Percentiles rank a stretch among this genome's conserved stretches.
phyloP scores from a whole-genome alignment of 1,284 basidiomycete genomes.

The Phlebopus sp. region DNA sequence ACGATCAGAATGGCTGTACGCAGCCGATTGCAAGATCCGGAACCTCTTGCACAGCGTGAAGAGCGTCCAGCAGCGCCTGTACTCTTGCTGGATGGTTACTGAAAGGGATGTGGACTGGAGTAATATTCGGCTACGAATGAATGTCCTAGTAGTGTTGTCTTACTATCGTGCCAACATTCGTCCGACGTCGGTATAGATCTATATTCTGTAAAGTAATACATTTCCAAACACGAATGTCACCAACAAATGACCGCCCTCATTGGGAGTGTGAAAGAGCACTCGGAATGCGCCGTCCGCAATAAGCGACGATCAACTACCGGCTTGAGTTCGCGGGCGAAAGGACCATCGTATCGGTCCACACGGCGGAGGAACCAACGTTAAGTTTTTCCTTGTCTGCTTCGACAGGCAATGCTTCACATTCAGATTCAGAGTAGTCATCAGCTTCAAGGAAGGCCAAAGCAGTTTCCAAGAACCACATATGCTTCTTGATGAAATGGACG shows the following conservation, averaged over 20 bases:
- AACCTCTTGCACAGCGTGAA: constrained; percentile 28
- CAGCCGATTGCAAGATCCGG: constrained; percentile 27
- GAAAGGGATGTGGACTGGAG: neutral
- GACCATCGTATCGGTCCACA: constrained; percentile 29
- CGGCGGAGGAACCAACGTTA: constrained; percentile 22
- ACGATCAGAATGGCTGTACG: constrained; percentile 56
- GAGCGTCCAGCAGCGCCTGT: constrained; percentile 9
- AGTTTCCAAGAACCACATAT: constrained; percentile 95
- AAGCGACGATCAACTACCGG: constrained; percentile 7
- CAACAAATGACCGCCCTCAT: constrained; percentile 20
- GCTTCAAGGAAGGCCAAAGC: constrained; percentile 83
- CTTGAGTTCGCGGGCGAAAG: constrained; percentile 18
- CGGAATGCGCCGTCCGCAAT: neutral
- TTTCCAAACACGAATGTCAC: constrained; percentile 12
- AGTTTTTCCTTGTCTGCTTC: constrained; percentile 8
- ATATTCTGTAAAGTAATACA: constrained; percentile 10
- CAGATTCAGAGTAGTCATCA: constrained; percentile 51
- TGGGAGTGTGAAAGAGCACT: neutral
- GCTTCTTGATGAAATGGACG: constrained; percentile 96
- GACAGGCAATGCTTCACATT: constrained; percentile 18
- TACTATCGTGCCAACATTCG: neutral
- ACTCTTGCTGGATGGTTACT: constrained; percentile 35
- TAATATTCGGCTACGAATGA: neutral
- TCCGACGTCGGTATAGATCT: constrained; percentile 9
- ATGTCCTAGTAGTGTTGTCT: neutral